Percentiles rank a stretch among this genome's conserved stretches.
phyloP scores from a whole-genome alignment of 306 rosid species.

The Styphnolobium japonicum region DNA sequence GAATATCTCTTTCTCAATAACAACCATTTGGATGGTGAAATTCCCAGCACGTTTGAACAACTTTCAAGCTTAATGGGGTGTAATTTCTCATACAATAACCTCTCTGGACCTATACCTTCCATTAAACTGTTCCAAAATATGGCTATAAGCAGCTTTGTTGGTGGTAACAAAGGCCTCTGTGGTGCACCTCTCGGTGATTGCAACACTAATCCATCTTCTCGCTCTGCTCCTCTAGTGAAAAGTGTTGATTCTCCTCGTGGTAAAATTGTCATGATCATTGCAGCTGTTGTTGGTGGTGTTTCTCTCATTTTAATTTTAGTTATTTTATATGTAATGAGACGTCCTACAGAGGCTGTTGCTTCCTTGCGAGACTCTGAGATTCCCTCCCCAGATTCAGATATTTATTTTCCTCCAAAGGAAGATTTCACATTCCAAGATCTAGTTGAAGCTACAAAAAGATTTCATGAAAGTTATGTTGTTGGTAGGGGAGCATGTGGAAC shows the following conservation, averaged over 20 bases:
- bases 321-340: conserved; percentile 69
- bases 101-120: conserved; percentile 77
- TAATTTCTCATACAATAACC: conserved; percentile 89
- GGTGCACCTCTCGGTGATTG: conserved; percentile 73
- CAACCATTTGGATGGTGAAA: conserved; percentile 78
- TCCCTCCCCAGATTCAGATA: conserved; percentile 64
- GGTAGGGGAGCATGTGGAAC: conserved; percentile 96
- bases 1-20: conserved; percentile 74
- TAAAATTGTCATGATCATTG: conserved; percentile 56
- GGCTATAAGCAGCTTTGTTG: conserved; percentile 62
- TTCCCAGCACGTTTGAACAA: conserved; percentile 69
- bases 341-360: conserved; percentile 41
- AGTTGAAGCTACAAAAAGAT: conserved; percentile 79
- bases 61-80: conserved; percentile 77
- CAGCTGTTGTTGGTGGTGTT: conserved; percentile 78
- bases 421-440: conserved; percentile 81
- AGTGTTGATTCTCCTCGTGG: conserved; percentile 40
- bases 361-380: conserved; percentile 49
- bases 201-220: conserved; percentile 37
- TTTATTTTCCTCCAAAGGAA: conserved; percentile 83
- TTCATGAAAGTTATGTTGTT: conserved; percentile 69
- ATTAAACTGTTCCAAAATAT: conserved; percentile 64
- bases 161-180: conserved; percentile 81
- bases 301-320: conserved; percentile 77
- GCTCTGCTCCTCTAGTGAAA: conserved; percentile 15